Conservation (phyloP, 1,139 yeast species). For the Candida sanyaensis region DNA sequence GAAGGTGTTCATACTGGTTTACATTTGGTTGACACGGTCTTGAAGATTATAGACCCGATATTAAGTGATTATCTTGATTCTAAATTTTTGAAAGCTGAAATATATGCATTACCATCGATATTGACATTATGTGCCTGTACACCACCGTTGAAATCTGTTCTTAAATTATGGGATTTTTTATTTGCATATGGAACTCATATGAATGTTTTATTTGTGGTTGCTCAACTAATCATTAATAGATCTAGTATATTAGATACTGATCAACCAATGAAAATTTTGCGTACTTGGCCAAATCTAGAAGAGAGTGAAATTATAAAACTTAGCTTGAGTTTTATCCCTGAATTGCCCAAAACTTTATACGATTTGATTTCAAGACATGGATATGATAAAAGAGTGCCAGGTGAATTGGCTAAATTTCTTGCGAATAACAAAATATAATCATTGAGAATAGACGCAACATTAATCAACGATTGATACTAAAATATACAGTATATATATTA, state of each 20-base stretch:
- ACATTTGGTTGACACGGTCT: conserved; percentile 65
- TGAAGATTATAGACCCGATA: conserved; percentile 73
- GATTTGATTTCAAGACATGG: conserved; percentile 73
- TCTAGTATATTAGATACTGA: conserved; percentile 55
- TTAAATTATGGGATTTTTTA: conserved; percentile 85
- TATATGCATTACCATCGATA: conserved; percentile 88
- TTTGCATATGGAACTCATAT: conserved; percentile 91
- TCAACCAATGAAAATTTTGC: conserved; percentile 73
- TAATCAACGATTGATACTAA: no score
- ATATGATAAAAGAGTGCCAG: conserved; percentile 54
- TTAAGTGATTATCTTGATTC: conserved; percentile 61
- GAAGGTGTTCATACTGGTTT: conserved; percentile 85
- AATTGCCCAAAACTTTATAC: conserved; percentile 68
- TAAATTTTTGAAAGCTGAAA: conserved; percentile 74
- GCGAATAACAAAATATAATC: conserved; percentile 3
- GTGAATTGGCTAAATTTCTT: conserved; percentile 31
- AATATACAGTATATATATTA: no score
- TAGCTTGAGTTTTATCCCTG: conserved; percentile 78
- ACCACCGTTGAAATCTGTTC: conserved; percentile 76
- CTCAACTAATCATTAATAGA: conserved; percentile 75
- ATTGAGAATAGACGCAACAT: background rate
- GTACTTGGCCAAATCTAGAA: conserved; percentile 73
- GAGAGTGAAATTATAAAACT: conserved; percentile 77
- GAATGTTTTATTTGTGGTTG: conserved; percentile 82
- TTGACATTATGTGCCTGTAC: conserved; percentile 88